Conservation (phyloP, 495 filamentous ascomycete genomes). For the Talaromyces stipitatus region DNA sequence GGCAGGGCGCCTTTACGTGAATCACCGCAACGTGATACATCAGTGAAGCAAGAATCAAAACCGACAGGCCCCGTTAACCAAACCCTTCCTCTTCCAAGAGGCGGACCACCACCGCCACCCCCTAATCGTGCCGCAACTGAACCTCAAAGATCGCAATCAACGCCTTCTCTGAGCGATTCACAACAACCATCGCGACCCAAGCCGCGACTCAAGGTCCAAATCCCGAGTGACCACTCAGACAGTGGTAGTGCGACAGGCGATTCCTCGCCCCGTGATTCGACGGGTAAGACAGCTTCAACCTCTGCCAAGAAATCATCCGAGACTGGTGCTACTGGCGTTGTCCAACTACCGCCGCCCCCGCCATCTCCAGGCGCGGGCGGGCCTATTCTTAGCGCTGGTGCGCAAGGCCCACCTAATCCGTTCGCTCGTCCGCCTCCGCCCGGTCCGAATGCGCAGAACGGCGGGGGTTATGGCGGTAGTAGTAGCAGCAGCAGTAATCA, state of each 20-base stretch:
- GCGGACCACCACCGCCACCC: slow-evolving; percentile 35
- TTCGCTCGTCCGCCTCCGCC: slow-evolving; percentile 80
- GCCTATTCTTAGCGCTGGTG: slow-evolving; percentile 81
- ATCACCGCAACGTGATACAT: slow-evolving; percentile 31
- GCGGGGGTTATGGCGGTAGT: slow-evolving; percentile 12
- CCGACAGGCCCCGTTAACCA: slow-evolving; percentile 10
- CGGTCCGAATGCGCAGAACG: slow-evolving; percentile 20
- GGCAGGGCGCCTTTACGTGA: slow-evolving; percentile 40
- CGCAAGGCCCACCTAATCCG: slow-evolving; percentile 87
- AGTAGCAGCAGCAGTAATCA: slow-evolving; percentile 55
- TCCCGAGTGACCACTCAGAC: slow-evolving; percentile 84
- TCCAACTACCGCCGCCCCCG: slow-evolving; percentile 89
- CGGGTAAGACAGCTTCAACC: slow-evolving; percentile 46
- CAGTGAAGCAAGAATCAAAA: slow-evolving; percentile 18
- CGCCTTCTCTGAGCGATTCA: slow-evolving; percentile 48
- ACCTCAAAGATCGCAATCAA: slow-evolving; percentile 37
- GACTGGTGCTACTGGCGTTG: slow-evolving; percentile 56
- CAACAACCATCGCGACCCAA: slow-evolving; percentile 65
- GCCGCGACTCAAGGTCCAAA: slow-evolving; percentile 85
- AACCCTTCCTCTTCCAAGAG: slow-evolving; percentile 20
- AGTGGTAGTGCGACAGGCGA: slow-evolving; percentile 67
- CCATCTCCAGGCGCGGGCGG: slow-evolving; percentile 49
- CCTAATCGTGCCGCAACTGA: slow-evolving; percentile 43
- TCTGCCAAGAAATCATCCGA: slow-evolving; percentile 46
- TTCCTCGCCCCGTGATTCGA: slow-evolving; percentile 67